Evolutionary conservation across 352 stramenopile species (phyloP).

Genomic region (Peronospora belbahrii): DNA sequence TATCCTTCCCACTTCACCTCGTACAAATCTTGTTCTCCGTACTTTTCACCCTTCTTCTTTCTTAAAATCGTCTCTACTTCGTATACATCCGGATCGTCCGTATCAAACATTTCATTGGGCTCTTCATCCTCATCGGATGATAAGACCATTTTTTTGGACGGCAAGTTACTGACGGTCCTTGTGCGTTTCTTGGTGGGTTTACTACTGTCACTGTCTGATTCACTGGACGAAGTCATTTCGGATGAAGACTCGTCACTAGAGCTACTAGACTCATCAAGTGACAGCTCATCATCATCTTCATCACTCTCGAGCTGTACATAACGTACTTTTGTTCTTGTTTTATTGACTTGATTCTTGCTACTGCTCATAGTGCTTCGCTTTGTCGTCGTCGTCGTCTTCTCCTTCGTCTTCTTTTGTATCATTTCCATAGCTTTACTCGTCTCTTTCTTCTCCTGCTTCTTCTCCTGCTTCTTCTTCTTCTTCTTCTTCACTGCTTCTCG

Average conservation of each 20-base stretch:
- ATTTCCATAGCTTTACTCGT: slow-evolving; percentile 4
- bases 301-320: slow-evolving; percentile 25
- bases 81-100: slow-evolving; percentile 73
- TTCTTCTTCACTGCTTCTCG: slow-evolving; percentile 24
- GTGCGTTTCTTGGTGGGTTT: slow-evolving; percentile 27
- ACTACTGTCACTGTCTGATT: slow-evolving; percentile 30
- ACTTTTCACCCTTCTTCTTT: slow-evolving; percentile 38
- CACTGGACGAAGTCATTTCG: slow-evolving; percentile 23
- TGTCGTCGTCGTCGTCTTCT: slow-evolving; percentile 2
- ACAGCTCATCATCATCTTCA: slow-evolving; percentile 29
- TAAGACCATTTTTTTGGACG: slow-evolving; percentile 49
- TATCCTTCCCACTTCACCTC: slow-evolving; percentile 82
- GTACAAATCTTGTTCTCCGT: slow-evolving; percentile 59
- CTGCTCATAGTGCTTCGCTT: too few relatives aligned
- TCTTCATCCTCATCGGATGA: slow-evolving; percentile 71
- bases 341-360: too few relatives aligned
- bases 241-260: slow-evolving; percentile 23
- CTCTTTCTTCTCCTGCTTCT: slow-evolving; percentile 15
- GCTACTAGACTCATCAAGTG: slow-evolving; percentile 23
- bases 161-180: slow-evolving; percentile 40
- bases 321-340: slow-evolving; percentile 4
- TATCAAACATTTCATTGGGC: slow-evolving; percentile 69
- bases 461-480: slow-evolving; percentile 21
- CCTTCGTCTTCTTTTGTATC: slow-evolving; percentile 2
- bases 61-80: slow-evolving; percentile 68